phyloP scores from a whole-genome alignment of 1,139 yeast species.

The Geotrichum macrosporum region DNA sequence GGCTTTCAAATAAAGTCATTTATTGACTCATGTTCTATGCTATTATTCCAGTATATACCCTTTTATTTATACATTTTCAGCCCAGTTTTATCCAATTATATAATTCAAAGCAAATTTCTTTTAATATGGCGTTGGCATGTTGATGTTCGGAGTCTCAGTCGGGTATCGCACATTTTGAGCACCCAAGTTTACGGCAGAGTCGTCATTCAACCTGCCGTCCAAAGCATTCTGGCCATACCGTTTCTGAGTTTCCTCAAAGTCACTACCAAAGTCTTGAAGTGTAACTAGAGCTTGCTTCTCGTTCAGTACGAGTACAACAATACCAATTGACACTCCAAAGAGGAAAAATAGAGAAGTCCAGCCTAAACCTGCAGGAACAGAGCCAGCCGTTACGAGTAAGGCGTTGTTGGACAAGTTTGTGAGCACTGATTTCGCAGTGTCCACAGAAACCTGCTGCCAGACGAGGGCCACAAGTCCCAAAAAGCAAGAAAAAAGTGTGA shows the following conservation, averaged over 20 bases:
- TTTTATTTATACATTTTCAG: not conserved
- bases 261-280: slow-evolving; percentile 13
- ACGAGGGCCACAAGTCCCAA: slow-evolving; percentile 29
- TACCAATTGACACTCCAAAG: slow-evolving; percentile 18
- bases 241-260: slow-evolving; percentile 5
- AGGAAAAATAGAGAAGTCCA: slow-evolving; percentile 20
- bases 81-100: not conserved
- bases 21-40: not conserved
- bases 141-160: not conserved
- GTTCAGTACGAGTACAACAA: slow-evolving; percentile 15
- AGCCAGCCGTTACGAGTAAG: slow-evolving; percentile 13
- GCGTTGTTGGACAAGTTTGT: slow-evolving; percentile 21
- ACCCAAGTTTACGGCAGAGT: slow-evolving; percentile 1
- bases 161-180: too few species aligned
- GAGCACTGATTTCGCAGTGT: slow-evolving; percentile 23
- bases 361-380: slow-evolving; percentile 20
- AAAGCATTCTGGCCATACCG: slow-evolving; percentile 12
- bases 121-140: not conserved
- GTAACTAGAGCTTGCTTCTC: slow-evolving; percentile 15
- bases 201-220: slow-evolving; percentile 1
- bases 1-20: slow-evolving; percentile 7
- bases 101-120: too few species aligned
- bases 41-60: not conserved
- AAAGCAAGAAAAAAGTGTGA: slow-evolving; percentile 24
- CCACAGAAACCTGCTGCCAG: slow-evolving; percentile 31